Evolutionary conservation across 1,284 basidiomycete genomes (phyloP).

Genomic region (Thelephora terrestris): DNA sequence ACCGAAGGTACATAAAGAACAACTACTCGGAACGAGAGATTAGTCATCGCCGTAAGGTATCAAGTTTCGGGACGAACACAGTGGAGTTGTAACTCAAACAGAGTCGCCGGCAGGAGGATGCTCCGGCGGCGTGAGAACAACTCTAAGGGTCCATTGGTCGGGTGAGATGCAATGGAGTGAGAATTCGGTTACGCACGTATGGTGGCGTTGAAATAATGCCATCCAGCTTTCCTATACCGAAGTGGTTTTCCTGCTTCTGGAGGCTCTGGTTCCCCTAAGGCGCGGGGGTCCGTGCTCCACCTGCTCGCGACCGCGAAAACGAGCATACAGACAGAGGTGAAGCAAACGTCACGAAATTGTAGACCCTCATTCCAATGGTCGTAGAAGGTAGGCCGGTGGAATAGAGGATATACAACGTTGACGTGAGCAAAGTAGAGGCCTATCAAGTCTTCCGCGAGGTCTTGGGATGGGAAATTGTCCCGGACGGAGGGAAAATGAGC

Average conservation of each 20-base stretch:
- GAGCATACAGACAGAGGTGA: conserved; percentile 37
- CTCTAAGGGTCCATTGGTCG: conserved; percentile 8
- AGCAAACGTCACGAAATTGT: conserved; percentile 33
- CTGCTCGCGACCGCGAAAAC: conserved; percentile 41
- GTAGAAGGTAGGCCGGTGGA: conserved; percentile 41
- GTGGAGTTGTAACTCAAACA: conserved; percentile 22
- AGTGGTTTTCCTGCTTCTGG: conserved; percentile 11
- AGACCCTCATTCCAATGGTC: conserved; percentile 31
- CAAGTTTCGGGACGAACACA: conserved; percentile 15
- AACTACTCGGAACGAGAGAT: background rate
- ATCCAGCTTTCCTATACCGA: conserved; percentile 15
- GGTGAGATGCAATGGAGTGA: background rate
- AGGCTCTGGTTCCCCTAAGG: conserved; percentile 23
- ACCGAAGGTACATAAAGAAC: background rate
- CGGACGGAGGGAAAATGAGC: conserved; percentile 28
- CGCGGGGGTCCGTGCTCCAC: conserved; percentile 35
- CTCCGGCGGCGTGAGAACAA: conserved; percentile 15
- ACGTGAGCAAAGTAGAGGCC: conserved; percentile 37
- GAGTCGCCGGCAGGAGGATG: conserved; percentile 18
- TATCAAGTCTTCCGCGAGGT: conserved; percentile 34
- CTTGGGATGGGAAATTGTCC: conserved; percentile 43
- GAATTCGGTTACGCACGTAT: conserved; percentile 11
- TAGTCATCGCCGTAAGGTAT: background rate
- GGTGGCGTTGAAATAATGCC: conserved; percentile 16
- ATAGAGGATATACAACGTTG: conserved; percentile 33